Evolutionary conservation across 768 basidiomycete species (phyloP).

Genomic region (Leccinellum rugosiceps): DNA sequence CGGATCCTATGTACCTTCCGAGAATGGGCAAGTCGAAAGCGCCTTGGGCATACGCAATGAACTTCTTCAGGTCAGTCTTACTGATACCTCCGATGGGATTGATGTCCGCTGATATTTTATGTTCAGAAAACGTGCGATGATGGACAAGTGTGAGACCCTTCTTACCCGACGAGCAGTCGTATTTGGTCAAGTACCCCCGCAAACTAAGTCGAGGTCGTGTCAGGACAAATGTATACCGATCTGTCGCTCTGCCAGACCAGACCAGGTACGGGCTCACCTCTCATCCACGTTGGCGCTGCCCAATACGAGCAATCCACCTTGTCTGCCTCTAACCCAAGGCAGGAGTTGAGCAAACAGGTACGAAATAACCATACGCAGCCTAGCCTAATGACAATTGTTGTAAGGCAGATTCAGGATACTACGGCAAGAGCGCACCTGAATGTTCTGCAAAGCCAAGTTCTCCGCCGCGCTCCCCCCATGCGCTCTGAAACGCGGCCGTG

Average conservation of each 20-base stretch:
- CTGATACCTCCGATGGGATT: conserved; percentile 99
- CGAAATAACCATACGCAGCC: conserved; percentile 90
- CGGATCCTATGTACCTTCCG: conserved; percentile 52
- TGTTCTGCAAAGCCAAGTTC: conserved; percentile 96
- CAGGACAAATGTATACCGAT: neutral
- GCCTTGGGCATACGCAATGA: conserved; percentile 79
- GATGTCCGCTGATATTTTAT: conserved; percentile 66
- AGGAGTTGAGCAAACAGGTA: conserved; percentile 95
- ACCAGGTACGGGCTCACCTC: conserved; percentile 50
- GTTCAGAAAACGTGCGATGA: neutral
- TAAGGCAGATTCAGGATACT: neutral
- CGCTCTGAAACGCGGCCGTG: conserved; percentile 70
- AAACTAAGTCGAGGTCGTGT: conserved; percentile 47
- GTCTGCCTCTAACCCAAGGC: conserved; percentile 83
- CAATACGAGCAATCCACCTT: conserved; percentile 88
- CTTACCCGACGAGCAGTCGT: conserved; percentile 89
- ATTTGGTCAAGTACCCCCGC: conserved; percentile 96
- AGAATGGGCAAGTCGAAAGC: conserved; percentile 86
- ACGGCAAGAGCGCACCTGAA: conserved; percentile 54
- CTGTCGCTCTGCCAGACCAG: neutral
- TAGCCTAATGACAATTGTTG: conserved; percentile 52
- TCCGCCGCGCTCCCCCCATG: conserved; percentile 87
- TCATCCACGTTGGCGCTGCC: conserved; percentile 99
- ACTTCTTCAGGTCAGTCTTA: conserved; percentile 95
- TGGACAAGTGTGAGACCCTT: neutral